Evolutionary conservation across 345 rosid genomes (phyloP).

Genomic region (Arabis alpina): DNA sequence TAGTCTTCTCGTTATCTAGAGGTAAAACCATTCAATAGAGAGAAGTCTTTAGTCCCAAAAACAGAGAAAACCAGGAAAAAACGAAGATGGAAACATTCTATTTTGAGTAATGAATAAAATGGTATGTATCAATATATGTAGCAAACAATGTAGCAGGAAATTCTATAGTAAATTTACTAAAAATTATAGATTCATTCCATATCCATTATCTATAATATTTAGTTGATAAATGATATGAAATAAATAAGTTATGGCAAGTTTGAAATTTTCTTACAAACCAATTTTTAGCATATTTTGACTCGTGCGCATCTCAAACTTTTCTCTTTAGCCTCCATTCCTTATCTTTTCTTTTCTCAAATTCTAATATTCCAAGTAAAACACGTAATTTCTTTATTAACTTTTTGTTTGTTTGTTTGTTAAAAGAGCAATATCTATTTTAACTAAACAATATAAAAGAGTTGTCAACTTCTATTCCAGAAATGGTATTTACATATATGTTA

Average conservation of each 20-base stretch:
- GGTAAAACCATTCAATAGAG: too few species aligned
- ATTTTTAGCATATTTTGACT: slow-evolving; percentile 21
- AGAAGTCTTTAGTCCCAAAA: too few species aligned
- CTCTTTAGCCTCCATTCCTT: background rate
- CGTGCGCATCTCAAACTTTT: slow-evolving; percentile 2
- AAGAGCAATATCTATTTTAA: background rate
- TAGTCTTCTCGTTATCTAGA: too few species aligned
- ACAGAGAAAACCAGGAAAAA: too few species aligned
- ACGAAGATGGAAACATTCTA: background rate
- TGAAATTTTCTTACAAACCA: background rate
- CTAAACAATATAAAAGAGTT: background rate
- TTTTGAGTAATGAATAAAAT: background rate
- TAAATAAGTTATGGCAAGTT: background rate
- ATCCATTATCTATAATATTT: background rate
- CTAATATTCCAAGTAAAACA: slow-evolving; percentile 24
- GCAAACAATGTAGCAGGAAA: background rate
- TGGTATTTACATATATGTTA: slow-evolving; percentile 15
- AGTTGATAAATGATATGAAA: background rate
- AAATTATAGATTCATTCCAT: background rate
- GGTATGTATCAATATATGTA: background rate
- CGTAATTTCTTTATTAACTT: slow-evolving; percentile 16
- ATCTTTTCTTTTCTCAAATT: background rate
- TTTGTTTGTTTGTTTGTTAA: too few species aligned
- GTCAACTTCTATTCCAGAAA: slow-evolving; percentile 22
- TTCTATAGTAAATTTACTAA: too few species aligned